These are phyloP conservation scores for Cyclocybe aegerita DNA, from an alignment of 768 basidiomycete species.

Conservation along the genomic window DNA sequence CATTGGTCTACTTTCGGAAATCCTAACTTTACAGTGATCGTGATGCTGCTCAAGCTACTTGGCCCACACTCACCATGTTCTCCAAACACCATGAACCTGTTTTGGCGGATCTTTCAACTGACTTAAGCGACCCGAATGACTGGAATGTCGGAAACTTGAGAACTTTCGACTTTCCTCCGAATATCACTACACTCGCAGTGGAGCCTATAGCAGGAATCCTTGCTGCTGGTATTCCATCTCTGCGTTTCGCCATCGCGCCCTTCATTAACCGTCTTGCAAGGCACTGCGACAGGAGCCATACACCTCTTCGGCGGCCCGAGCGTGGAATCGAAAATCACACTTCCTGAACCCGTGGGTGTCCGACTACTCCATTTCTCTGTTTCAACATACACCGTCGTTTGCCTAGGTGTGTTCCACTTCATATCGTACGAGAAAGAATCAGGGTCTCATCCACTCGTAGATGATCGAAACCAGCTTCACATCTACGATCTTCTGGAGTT, in stretches of 20 bases:
- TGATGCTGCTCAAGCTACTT: slow-evolving; percentile 1
- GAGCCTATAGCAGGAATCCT: slow-evolving; percentile 63
- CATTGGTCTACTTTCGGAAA: neutral
- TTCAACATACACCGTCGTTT: slow-evolving; percentile 53
- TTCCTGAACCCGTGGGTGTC: slow-evolving; percentile 46
- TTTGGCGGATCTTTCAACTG: slow-evolving; percentile 55
- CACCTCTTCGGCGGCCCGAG: slow-evolving; percentile 69
- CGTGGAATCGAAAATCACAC: slow-evolving; percentile 49
- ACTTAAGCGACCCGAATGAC: slow-evolving; percentile 52
- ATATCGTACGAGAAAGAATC: neutral
- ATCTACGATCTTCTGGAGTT: slow-evolving; percentile 58
- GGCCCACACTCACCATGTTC: slow-evolving; percentile 33
- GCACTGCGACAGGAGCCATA: slow-evolving; percentile 62
- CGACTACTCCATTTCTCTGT: slow-evolving; percentile 65
- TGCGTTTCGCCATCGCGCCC: neutral
- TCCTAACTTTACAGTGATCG: slow-evolving; percentile 1
- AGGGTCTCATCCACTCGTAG: neutral
- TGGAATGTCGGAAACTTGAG: slow-evolving; percentile 56
- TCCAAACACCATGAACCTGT: slow-evolving; percentile 32
- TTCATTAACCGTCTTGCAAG: slow-evolving; percentile 32
- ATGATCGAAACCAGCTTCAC: slow-evolving; percentile 55
- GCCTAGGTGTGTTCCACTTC: slow-evolving; percentile 49
- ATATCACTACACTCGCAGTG: slow-evolving; percentile 52
- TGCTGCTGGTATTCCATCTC: slow-evolving; percentile 47
- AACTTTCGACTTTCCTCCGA: slow-evolving; percentile 46